phyloP scores from a whole-genome alignment of 2,329 filamentous ascomycete species.

The Microcera coccophila region DNA sequence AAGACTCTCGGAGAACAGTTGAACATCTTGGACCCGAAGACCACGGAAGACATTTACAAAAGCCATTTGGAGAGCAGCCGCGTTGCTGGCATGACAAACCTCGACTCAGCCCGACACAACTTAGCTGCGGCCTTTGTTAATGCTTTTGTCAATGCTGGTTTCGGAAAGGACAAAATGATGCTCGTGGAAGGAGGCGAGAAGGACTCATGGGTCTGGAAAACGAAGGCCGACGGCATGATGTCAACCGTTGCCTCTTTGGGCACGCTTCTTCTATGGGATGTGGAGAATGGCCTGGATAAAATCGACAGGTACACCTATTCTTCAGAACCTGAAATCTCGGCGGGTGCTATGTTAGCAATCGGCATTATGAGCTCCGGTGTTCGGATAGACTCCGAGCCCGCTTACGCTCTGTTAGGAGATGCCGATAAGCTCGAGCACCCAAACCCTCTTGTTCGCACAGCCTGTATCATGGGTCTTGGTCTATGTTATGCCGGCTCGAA shows the following conservation, averaged over 20 bases:
- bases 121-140: slow-evolving; percentile 95
- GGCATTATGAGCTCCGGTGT: slow-evolving; percentile 96
- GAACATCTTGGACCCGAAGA: slow-evolving; percentile 94
- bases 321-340: slow-evolving; percentile 74
- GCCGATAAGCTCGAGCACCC: slow-evolving; percentile 73
- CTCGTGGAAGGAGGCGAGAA: slow-evolving; percentile 83
- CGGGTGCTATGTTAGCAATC: slow-evolving; percentile 86
- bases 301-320: slow-evolving; percentile 93
- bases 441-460: slow-evolving; percentile 71
- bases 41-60: slow-evolving; percentile 98
- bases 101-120: slow-evolving; percentile 94
- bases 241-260: slow-evolving; percentile 93
- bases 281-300: slow-evolving; percentile 86
- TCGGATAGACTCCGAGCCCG: slow-evolving; percentile 82
- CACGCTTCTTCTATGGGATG: slow-evolving; percentile 88
- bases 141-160: slow-evolving; percentile 93
- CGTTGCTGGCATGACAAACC: slow-evolving; percentile 87
- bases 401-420: slow-evolving; percentile 80
- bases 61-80: slow-evolving; percentile 94
- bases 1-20: slow-evolving; percentile 91
- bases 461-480: slow-evolving; percentile 93
- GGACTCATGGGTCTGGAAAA: slow-evolving; percentile 97
- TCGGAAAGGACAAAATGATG: slow-evolving; percentile 97
- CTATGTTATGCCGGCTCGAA: slow-evolving; percentile 92
- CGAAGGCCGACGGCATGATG: slow-evolving; percentile 96